These are phyloP conservation scores for Dendrobium officinale DNA, from an alignment of 106 monocot genomes.

Conservation along the genomic window DNA sequence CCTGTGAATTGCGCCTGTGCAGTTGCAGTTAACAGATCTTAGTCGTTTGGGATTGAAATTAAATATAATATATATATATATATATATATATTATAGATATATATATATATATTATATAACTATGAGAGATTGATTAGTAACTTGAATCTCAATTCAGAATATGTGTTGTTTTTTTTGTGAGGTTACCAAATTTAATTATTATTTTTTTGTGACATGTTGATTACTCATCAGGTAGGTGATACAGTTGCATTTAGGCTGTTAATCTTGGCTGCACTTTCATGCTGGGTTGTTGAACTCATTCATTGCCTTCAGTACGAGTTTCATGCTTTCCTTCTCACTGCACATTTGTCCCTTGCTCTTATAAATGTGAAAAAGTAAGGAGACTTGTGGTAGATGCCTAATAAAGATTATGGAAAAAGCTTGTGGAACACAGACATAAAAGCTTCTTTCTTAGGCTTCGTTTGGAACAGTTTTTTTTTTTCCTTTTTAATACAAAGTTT, in stretches of 20 bases:
- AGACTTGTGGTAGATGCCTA: neutral
- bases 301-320: neutral
- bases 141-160: neutral
- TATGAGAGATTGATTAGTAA: neutral
- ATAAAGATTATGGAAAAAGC: neutral
- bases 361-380: neutral
- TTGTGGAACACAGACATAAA: too few species aligned
- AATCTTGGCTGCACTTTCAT: conserved; percentile 3
- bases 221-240: neutral
- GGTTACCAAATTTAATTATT: too few species aligned
- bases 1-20: too few species aligned
- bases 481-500: too few species aligned
- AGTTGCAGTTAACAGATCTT: too few species aligned
- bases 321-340: neutral
- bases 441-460: too few species aligned
- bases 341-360: neutral
- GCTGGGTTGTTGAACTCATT: conserved; percentile 7
- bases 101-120: too few species aligned
- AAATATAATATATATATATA: too few species aligned
- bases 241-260: neutral
- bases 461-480: too few species aligned
- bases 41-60: too few species aligned
- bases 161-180: neutral
- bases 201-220: neutral
- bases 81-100: too few species aligned